These are phyloP conservation scores for Fusarium guadeloupense DNA, from an alignment of 2,329 filamentous ascomycete species.

Conservation along the genomic window DNA sequence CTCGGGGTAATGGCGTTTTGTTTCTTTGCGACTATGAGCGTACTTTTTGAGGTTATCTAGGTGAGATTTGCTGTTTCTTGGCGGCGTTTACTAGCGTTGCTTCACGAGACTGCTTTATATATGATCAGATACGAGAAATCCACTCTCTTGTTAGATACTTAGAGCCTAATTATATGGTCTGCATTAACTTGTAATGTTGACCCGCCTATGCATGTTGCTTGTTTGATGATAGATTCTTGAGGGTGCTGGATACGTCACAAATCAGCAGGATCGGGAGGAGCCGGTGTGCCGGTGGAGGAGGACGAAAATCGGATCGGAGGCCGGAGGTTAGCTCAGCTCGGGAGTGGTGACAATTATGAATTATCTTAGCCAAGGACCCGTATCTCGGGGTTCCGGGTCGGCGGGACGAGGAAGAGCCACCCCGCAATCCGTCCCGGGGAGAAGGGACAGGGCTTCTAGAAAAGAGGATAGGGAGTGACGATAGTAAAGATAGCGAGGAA, in stretches of 20 bases:
- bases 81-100: background rate
- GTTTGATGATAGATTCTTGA: background rate
- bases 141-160: background rate
- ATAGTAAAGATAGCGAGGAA: constrained; percentile 27
- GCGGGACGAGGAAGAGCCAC: constrained; percentile 33
- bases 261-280: constrained; percentile 12
- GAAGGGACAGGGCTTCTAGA: constrained; percentile 38
- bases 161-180: background rate
- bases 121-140: background rate
- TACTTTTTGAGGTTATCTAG: background rate
- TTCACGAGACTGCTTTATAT: background rate
- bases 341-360: constrained; percentile 43
- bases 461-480: constrained; percentile 22
- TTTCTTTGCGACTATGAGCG: background rate
- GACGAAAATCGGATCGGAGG: constrained; percentile 15
- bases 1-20: constrained; percentile 19
- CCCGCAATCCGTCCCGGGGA: constrained; percentile 33
- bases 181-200: background rate
- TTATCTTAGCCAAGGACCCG: constrained; percentile 35
- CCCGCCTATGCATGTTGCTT: background rate
- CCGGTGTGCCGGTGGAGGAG: background rate
- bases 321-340: constrained; percentile 21
- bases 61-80: background rate
- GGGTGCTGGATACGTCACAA: constrained; percentile 3
- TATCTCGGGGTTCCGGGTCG: constrained; percentile 41